A percentile compares a stretch with the other conserved stretches of the same genome.
These are phyloP conservation scores for Brassica rapa DNA, from an alignment of 345 rosid species.

Conservation along the genomic window DNA sequence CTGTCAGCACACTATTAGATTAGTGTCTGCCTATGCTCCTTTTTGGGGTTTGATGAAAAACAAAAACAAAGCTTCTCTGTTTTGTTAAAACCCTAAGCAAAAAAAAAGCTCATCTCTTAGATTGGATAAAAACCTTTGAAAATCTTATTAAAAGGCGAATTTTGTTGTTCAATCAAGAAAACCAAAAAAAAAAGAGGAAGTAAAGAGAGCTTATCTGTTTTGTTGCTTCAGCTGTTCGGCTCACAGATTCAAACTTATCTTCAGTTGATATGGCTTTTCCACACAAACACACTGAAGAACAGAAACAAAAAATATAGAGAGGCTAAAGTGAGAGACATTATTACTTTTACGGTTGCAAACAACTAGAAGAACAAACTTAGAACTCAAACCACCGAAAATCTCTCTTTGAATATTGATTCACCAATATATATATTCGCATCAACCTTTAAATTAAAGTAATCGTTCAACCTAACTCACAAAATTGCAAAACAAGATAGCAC, in stretches of 20 bases:
- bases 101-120: not conserved
- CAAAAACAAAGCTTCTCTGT: not conserved
- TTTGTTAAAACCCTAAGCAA: not conserved
- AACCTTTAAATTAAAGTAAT: not conserved
- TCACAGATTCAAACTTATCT: not conserved
- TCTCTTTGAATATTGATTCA: not conserved
- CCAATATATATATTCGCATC: no score
- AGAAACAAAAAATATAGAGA: not conserved
- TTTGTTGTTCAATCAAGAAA: not conserved
- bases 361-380: not conserved
- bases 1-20: constrained; percentile 7
- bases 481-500: not conserved
- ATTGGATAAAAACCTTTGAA: not conserved
- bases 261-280: not conserved
- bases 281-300: not conserved
- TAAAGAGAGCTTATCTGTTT: not conserved
- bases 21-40: constrained; percentile 1
- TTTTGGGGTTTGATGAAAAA: not conserved
- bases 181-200: not conserved
- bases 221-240: not conserved
- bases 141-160: no score
- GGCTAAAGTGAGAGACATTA: not conserved
- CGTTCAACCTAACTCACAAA: not conserved
- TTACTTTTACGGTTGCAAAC: not conserved
- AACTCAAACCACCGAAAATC: not conserved